Conservation (phyloP, 352 stramenopile genomes). For the Phytophthora aleatoria region DNA sequence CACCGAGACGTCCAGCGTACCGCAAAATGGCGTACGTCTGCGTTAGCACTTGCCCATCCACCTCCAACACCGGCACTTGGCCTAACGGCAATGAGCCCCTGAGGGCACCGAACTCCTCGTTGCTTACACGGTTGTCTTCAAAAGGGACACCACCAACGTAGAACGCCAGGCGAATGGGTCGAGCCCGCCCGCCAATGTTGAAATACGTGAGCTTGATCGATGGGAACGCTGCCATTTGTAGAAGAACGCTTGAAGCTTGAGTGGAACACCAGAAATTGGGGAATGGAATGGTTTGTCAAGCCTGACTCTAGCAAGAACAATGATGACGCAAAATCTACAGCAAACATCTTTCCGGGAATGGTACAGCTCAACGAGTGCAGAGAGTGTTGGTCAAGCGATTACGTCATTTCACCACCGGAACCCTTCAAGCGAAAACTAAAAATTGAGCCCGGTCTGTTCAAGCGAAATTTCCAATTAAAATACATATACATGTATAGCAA, state of each 20-base stretch:
- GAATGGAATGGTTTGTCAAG: neutral
- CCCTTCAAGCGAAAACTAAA: no score
- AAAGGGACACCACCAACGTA: conserved; percentile 62
- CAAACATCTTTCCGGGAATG: neutral
- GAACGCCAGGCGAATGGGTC: conserved; percentile 56
- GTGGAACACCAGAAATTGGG: neutral
- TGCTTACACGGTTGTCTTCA: conserved; percentile 50
- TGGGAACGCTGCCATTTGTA: conserved; percentile 35
- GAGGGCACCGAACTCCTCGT: conserved; percentile 36
- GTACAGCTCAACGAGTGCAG: neutral
- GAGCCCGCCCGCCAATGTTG: conserved; percentile 35
- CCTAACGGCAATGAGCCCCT: conserved; percentile 55
- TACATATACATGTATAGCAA: no score
- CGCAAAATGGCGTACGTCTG: conserved; percentile 73
- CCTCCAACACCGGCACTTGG: conserved; percentile 54
- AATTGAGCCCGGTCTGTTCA: no score
- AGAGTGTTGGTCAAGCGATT: neutral
- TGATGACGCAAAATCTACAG: neutral
- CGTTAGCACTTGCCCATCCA: conserved; percentile 56
- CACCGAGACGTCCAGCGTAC: conserved; percentile 62
- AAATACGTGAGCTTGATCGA: conserved; percentile 74
- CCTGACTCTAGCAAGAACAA: neutral
- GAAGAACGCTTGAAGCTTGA: neutral
- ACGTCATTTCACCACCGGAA: neutral
- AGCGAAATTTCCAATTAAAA: no score